These are phyloP conservation scores for Chenopodium album DNA, from an alignment of 148 eudicot genomes.

Conservation along the genomic window DNA sequence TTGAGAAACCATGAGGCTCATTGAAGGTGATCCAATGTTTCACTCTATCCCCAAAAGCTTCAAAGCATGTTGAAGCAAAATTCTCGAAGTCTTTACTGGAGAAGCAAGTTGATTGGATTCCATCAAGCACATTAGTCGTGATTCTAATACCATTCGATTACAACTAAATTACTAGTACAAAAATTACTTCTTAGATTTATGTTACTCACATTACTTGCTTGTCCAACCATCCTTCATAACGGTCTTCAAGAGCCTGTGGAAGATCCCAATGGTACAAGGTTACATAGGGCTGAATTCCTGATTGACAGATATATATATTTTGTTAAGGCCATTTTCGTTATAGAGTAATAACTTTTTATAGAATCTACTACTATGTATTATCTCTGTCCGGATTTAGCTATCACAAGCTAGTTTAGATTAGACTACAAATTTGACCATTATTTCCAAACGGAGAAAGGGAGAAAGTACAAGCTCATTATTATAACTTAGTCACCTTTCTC, in stretches of 20 bases:
- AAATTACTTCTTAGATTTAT: neutral
- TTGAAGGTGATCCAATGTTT: slow-evolving; percentile 95
- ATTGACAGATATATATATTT: slow-evolving; percentile 7
- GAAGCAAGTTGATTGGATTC: neutral
- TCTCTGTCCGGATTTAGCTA: neutral
- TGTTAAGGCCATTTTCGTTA: neutral
- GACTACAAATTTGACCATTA: neutral
- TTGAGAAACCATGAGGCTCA: slow-evolving; percentile 82
- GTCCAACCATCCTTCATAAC: slow-evolving; percentile 81
- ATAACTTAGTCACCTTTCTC: slow-evolving; percentile 55
- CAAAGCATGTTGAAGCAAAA: slow-evolving; percentile 80
- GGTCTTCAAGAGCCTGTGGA: slow-evolving; percentile 86
- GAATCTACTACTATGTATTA: no score
- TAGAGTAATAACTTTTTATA: neutral
- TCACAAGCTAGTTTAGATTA: neutral
- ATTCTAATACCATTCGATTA: neutral
- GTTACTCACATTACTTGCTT: slow-evolving; percentile 64
- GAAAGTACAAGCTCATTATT: neutral
- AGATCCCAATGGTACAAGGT: slow-evolving; percentile 99
- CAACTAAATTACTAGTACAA: neutral
- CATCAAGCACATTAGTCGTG: neutral
- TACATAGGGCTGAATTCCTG: slow-evolving; percentile 90
- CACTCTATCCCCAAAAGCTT: slow-evolving; percentile 87
- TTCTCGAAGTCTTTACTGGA: slow-evolving; percentile 70
- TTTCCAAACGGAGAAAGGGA: neutral